These are phyloP conservation scores for Oryza glaberrima DNA, from an alignment of 176 grass and related monocot species.

Conservation along the genomic window DNA sequence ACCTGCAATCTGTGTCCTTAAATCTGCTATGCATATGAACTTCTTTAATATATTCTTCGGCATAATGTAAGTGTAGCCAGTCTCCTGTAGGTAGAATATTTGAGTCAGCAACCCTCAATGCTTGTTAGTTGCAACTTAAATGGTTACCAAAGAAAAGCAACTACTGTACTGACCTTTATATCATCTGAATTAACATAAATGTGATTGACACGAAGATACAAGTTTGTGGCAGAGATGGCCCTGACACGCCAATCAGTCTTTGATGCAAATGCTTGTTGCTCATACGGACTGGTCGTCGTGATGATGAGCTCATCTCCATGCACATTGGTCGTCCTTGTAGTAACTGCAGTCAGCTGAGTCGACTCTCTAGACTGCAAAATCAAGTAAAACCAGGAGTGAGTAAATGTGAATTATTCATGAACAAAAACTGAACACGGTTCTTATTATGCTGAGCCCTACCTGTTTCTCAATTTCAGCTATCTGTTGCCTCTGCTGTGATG, in stretches of 20 bases:
- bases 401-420: neutral
- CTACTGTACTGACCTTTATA: conserved; percentile 70
- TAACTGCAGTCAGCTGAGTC: conserved; percentile 93
- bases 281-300: conserved; percentile 95
- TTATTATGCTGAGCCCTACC: conserved; percentile 40
- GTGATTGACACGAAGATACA: conserved; percentile 97
- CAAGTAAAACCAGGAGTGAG: conserved; percentile 38
- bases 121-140: neutral
- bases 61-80: conserved; percentile 99
- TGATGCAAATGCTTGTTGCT: conserved; percentile 91
- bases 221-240: conserved; percentile 96
- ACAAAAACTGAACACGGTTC: neutral
- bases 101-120: neutral
- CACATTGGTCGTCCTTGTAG: conserved; percentile 95
- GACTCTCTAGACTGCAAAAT: conserved; percentile 87
- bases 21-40: conserved; percentile 99
- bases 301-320: conserved; percentile 98
- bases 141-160: conserved; percentile 16
- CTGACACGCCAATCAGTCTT: conserved; percentile 99
- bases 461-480: conserved; percentile 99
- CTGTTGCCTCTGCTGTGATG: conserved; percentile 95
- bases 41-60: conserved; percentile 99
- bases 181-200: conserved; percentile 99
- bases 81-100: conserved; percentile 73
- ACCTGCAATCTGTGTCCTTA: conserved; percentile 84